Evolutionary conservation across 805 yeast species (phyloP).

Genomic region (Candida sakaeoensis): DNA sequence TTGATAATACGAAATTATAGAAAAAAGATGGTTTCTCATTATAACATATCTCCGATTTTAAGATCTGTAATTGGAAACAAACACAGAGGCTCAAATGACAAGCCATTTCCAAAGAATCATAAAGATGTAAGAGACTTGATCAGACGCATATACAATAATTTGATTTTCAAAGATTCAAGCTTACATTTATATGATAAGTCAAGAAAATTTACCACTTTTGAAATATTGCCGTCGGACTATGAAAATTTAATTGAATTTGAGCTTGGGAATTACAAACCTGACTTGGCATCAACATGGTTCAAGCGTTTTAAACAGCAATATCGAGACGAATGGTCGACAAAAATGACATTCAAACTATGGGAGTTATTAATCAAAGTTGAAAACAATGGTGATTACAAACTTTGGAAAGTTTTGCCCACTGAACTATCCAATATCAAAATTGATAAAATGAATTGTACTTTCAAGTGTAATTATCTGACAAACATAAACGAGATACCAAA

Average conservation of each 20-base stretch:
- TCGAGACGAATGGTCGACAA: slow-evolving; percentile 9
- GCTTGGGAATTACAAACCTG: slow-evolving; percentile 31
- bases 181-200: slow-evolving; percentile 18
- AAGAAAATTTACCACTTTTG: slow-evolving; percentile 9
- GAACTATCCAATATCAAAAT: slow-evolving; percentile 12
- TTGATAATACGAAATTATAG: slow-evolving; percentile 1
- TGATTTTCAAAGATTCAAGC: slow-evolving; percentile 16
- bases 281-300: slow-evolving; percentile 40
- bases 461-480: background rate
- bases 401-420: slow-evolving; percentile 26
- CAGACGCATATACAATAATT: slow-evolving; percentile 22
- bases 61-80: slow-evolving; percentile 2
- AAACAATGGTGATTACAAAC: slow-evolving; percentile 28
- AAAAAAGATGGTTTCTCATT: background rate
- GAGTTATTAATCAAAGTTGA: slow-evolving; percentile 27
- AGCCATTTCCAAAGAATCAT: background rate
- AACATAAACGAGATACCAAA: background rate
- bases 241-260: slow-evolving; percentile 38
- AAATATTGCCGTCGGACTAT: slow-evolving; percentile 20
- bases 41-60: slow-evolving; percentile 7
- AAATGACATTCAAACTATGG: slow-evolving; percentile 35
- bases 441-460: slow-evolving; percentile 1
- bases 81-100: background rate
- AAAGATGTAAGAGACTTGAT: slow-evolving; percentile 10
- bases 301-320: slow-evolving; percentile 26